phyloP scores from a whole-genome alignment of 2,329 filamentous ascomycete species.

The Balansia obtecta region DNA sequence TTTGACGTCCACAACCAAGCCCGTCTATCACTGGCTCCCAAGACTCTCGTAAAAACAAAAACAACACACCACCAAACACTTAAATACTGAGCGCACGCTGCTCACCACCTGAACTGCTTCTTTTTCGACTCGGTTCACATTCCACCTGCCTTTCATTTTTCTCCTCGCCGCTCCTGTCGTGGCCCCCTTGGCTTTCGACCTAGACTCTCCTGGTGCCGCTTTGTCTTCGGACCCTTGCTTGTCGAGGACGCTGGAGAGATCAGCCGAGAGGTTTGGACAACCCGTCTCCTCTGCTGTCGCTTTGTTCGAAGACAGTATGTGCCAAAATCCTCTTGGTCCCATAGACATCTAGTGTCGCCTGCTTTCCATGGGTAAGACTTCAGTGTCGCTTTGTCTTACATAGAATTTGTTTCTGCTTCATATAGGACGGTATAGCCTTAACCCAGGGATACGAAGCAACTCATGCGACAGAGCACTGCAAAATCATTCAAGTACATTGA shows the following conservation, averaged over 20 bases:
- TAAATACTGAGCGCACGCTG: background rate
- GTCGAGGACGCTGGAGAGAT: background rate
- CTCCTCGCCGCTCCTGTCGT: background rate
- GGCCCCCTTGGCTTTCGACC: background rate
- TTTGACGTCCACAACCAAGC: too few relatives aligned
- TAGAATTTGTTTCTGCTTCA: background rate
- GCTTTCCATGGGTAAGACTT: background rate
- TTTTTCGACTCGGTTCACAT: background rate
- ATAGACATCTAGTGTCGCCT: background rate
- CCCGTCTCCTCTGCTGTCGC: background rate
- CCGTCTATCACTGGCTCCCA: too few relatives aligned
- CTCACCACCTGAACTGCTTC: background rate
- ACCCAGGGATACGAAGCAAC: background rate
- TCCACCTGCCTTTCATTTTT: background rate
- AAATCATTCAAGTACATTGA: background rate
- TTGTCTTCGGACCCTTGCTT: background rate
- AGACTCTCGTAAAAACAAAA: too few relatives aligned
- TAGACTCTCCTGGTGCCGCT: background rate
- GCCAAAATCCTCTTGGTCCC: background rate
- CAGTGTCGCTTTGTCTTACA: background rate
- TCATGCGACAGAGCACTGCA: background rate
- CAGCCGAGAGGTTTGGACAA: background rate
- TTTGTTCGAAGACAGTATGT: background rate
- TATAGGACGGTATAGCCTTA: background rate
- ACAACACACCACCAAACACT: background rate